These are phyloP conservation scores for Cyclanthera cordifolia DNA, from an alignment of 306 rosid genomes.

Conservation along the genomic window DNA sequence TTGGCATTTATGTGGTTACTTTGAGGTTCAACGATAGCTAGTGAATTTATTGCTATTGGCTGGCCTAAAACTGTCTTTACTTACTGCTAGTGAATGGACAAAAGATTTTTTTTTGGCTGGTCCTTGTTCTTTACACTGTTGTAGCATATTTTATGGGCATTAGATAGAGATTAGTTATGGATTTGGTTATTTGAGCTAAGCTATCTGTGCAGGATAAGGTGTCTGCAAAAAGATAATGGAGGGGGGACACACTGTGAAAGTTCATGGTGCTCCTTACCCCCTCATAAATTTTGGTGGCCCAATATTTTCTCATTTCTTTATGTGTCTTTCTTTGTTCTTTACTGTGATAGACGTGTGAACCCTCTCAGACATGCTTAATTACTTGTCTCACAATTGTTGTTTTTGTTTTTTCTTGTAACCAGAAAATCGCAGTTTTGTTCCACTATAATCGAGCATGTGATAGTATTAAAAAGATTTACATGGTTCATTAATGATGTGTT, in stretches of 20 bases:
- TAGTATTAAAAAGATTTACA: no score
- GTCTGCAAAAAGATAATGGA: not conserved
- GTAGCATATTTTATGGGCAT: not conserved
- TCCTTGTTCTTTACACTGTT: slow-evolving; percentile 10
- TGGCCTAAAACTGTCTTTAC: not conserved
- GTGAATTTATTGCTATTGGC: slow-evolving; percentile 4
- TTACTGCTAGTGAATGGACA: slow-evolving; percentile 4
- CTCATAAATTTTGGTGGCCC: slow-evolving; percentile 12
- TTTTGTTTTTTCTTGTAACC: no score
- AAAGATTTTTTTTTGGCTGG: not conserved
- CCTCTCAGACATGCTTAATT: slow-evolving; percentile 1
- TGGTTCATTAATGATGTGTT: no score
- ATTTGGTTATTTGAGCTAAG: not conserved
- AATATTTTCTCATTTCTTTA: not conserved
- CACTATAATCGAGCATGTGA: no score
- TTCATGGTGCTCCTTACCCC: slow-evolving; percentile 15
- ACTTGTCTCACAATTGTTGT: no score
- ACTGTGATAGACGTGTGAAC: not conserved
- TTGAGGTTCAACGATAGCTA: slow-evolving; percentile 2
- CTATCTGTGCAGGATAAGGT: slow-evolving; percentile 6
- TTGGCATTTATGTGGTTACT: slow-evolving; percentile 11
- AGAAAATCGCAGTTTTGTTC: no score
- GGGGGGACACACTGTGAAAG: slow-evolving; percentile 8
- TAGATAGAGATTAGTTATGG: not conserved
- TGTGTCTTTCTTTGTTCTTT: slow-evolving; percentile 12